These are phyloP conservation scores for Calonectria multiphialidica DNA, from an alignment of 2,329 filamentous ascomycete species.

Conservation along the genomic window DNA sequence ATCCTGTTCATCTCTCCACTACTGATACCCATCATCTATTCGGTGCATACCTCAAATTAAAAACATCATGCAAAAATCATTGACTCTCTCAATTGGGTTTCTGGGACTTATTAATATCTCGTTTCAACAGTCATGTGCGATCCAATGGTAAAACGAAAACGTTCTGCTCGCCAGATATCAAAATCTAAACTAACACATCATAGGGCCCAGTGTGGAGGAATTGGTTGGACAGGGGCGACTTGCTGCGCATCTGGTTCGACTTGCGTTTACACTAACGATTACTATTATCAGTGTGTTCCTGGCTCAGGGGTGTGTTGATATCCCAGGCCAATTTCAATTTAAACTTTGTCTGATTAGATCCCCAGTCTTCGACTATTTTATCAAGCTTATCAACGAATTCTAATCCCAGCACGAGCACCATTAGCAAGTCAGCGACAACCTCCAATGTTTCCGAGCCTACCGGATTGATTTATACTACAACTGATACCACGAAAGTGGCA, in stretches of 20 bases:
- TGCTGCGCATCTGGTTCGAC: background rate
- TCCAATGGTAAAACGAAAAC: background rate
- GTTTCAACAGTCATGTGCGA: constrained; percentile 11
- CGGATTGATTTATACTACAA: constrained; percentile 4
- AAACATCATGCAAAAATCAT: background rate
- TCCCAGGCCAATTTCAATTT: background rate
- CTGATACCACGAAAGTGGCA: background rate
- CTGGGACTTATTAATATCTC: background rate
- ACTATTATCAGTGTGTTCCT: constrained; percentile 9
- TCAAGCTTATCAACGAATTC: background rate
- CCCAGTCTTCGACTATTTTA: background rate
- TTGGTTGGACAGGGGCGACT: constrained; percentile 5
- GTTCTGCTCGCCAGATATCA: background rate
- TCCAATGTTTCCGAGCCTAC: background rate
- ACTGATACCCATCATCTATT: background rate
- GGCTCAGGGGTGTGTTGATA: background rate
- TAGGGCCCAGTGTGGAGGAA: constrained; percentile 12
- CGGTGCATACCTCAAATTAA: background rate
- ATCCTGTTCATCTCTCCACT: background rate
- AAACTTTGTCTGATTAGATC: background rate
- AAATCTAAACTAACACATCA: background rate
- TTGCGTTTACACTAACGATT: constrained; percentile 15
- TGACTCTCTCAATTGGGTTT: background rate
- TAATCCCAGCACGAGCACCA: background rate
- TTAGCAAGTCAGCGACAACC: background rate